Percentiles rank a stretch among this genome's conserved stretches.
These are phyloP conservation scores for Linnemannia zychae DNA, from an alignment of 192 early-diverging fungal species.

Conservation along the genomic window DNA sequence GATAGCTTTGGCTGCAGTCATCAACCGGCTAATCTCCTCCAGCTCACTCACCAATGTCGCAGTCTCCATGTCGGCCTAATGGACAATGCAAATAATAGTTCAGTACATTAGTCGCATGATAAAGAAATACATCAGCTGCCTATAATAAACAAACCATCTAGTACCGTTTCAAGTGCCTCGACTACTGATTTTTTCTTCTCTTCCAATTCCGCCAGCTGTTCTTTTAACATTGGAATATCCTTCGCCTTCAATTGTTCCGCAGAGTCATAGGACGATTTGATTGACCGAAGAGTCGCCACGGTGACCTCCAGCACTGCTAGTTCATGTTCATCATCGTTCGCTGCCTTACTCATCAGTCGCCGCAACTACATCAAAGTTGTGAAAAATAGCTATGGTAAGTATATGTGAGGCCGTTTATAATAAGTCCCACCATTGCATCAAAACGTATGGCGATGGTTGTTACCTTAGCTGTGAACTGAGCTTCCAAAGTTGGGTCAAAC, in stretches of 20 bases:
- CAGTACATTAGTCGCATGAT: neutral
- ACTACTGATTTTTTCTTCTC: slow-evolving; percentile 26
- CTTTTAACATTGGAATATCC: slow-evolving; percentile 63
- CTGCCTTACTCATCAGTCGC: slow-evolving; percentile 56
- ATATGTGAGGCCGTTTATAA: too few species aligned
- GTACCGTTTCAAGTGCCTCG: slow-evolving; percentile 46
- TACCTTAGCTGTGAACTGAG: slow-evolving; percentile 56
- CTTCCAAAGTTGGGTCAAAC: slow-evolving; percentile 71
- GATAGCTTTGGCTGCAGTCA: slow-evolving; percentile 9
- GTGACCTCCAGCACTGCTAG: slow-evolving; percentile 56
- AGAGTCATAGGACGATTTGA: slow-evolving; percentile 62
- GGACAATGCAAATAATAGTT: neutral
- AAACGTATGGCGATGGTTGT: neutral
- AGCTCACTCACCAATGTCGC: slow-evolving; percentile 11
- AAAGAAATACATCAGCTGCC: neutral
- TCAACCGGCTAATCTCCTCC: slow-evolving; percentile 10
- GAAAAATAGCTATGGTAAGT: neutral
- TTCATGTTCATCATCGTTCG: slow-evolving; percentile 59
- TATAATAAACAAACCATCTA: neutral
- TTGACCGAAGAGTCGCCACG: slow-evolving; percentile 40
- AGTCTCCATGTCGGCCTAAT: slow-evolving; percentile 26
- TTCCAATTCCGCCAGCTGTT: slow-evolving; percentile 37
- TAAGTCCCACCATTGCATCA: too few species aligned
- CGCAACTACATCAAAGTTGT: slow-evolving; percentile 22
- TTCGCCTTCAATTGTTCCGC: slow-evolving; percentile 56